Conservation (phyloP, 805 yeast species). For the Candida dajiaensis region DNA sequence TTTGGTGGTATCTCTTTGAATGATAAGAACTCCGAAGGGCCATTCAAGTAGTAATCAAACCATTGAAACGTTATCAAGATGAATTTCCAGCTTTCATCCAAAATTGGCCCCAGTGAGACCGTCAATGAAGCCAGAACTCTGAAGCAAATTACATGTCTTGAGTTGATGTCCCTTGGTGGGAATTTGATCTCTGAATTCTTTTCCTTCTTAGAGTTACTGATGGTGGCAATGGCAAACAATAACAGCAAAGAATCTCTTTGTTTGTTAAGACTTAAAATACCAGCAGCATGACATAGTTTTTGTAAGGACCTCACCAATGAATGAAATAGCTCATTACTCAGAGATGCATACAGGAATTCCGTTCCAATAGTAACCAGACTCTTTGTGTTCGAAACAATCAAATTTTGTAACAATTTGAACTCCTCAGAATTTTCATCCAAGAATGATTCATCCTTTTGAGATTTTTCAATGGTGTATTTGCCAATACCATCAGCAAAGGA, state of each 20-base stretch:
- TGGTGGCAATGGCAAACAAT: slow-evolving; percentile 40
- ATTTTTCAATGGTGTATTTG: slow-evolving; percentile 39
- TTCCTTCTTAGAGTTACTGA: slow-evolving; percentile 31
- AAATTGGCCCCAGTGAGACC: slow-evolving; percentile 71
- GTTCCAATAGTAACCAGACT: slow-evolving; percentile 39
- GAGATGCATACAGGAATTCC: slow-evolving; percentile 53
- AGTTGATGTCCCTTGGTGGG: slow-evolving; percentile 44
- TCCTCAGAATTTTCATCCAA: slow-evolving; percentile 9
- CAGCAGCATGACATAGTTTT: slow-evolving; percentile 76
- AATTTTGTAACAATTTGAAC: slow-evolving; percentile 12
- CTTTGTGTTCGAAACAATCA: slow-evolving; percentile 32
- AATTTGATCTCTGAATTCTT: slow-evolving; percentile 8
- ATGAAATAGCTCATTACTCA: slow-evolving; percentile 70
- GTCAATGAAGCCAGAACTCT: slow-evolving; percentile 77
- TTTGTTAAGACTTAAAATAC: slow-evolving; percentile 52
- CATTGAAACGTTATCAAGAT: slow-evolving; percentile 66
- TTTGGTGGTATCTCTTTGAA: slow-evolving; percentile 36
- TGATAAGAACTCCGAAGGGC: slow-evolving; percentile 39
- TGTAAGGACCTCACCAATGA: slow-evolving; percentile 67
- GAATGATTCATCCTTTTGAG: slow-evolving; percentile 18
- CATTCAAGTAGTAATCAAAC: slow-evolving; percentile 67
- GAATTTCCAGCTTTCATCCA: slow-evolving; percentile 62
- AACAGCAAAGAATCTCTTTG: slow-evolving; percentile 53
- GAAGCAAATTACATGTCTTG: slow-evolving; percentile 69
- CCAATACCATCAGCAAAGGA: slow-evolving; percentile 67